Conservation (phyloP, 164 flowering plant genomes). For the Akebia trifoliata region DNA sequence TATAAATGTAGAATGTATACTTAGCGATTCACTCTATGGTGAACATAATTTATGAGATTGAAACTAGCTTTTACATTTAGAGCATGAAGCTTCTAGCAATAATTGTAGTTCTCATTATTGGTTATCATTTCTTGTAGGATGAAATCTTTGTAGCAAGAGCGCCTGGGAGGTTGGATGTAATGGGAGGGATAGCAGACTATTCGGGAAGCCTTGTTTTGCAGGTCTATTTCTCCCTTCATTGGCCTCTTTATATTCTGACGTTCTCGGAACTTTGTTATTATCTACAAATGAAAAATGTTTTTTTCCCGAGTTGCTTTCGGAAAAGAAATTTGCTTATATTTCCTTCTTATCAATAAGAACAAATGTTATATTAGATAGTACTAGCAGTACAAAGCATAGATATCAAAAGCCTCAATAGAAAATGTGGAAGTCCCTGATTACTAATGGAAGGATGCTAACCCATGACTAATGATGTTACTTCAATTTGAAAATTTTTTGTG, state of each 20-base stretch:
- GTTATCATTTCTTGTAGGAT: slow-evolving; percentile 44
- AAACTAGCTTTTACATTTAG: background rate
- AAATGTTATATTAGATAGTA: too few species aligned
- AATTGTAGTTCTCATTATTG: slow-evolving; percentile 1
- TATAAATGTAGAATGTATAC: too few species aligned
- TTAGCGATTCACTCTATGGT: background rate
- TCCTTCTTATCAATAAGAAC: too few species aligned
- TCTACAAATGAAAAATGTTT: too few species aligned
- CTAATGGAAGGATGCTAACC: too few species aligned
- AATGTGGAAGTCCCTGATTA: too few species aligned
- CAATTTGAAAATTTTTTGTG: background rate
- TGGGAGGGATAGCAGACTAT: slow-evolving; percentile 99
- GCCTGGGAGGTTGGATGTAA: slow-evolving; percentile 97
- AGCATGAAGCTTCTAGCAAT: background rate
- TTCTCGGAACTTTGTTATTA: too few species aligned
- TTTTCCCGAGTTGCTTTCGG: too few species aligned
- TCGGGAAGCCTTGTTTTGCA: slow-evolving; percentile 98
- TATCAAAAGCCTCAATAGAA: too few species aligned
- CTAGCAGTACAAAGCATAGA: too few species aligned
- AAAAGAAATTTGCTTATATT: too few species aligned
- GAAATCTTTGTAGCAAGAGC: slow-evolving; percentile 91
- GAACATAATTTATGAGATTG: background rate
- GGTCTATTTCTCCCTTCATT: slow-evolving; percentile 33
- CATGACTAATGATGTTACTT: background rate
- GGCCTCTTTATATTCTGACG: background rate